phyloP scores from a whole-genome alignment of 169 alveolate species.

The Cryptosporidium parvum region DNA sequence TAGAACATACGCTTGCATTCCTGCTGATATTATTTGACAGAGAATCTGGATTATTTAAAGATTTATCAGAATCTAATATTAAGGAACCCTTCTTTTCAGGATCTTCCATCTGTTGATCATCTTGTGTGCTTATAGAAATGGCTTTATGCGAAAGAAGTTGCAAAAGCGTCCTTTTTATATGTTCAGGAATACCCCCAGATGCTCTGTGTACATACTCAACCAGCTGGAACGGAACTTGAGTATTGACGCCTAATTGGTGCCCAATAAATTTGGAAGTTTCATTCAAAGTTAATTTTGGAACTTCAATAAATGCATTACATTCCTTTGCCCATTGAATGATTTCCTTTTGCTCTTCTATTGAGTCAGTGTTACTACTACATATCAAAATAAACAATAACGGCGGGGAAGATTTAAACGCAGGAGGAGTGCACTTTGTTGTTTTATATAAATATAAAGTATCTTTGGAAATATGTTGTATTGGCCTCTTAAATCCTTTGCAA shows the following conservation, averaged over 20 bases:
- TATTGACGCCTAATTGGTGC: constrained; percentile 76
- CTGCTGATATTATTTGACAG: not conserved
- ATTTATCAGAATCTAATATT: constrained; percentile 7
- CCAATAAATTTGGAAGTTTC: constrained; percentile 81
- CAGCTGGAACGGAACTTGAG: constrained; percentile 75
- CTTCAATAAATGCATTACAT: constrained; percentile 80
- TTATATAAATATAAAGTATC: constrained; percentile 78
- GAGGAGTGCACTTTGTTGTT: constrained; percentile 81
- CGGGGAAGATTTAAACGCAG: constrained; percentile 80
- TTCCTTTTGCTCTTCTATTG: constrained; percentile 81
- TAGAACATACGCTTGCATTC: constrained; percentile 22
- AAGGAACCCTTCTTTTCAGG: constrained; percentile 6
- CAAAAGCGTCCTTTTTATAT: constrained; percentile 77
- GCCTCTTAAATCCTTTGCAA: constrained; percentile 76
- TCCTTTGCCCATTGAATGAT: constrained; percentile 83
- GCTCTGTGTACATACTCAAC: constrained; percentile 83
- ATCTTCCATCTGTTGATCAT: constrained; percentile 22
- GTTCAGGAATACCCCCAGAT: constrained; percentile 82
- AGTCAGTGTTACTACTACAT: constrained; percentile 82
- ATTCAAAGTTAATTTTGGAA: constrained; percentile 77
- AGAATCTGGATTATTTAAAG: not conserved
- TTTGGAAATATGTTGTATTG: constrained; percentile 77
- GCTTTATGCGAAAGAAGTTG: constrained; percentile 76
- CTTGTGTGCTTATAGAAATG: constrained; percentile 38
- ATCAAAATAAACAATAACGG: constrained; percentile 82